Evolutionary conservation across 176 grass and related monocot genomes (phyloP), one percentile per base, ranked within the genome.

Genomic region (Guadua angustifolia): DNA sequence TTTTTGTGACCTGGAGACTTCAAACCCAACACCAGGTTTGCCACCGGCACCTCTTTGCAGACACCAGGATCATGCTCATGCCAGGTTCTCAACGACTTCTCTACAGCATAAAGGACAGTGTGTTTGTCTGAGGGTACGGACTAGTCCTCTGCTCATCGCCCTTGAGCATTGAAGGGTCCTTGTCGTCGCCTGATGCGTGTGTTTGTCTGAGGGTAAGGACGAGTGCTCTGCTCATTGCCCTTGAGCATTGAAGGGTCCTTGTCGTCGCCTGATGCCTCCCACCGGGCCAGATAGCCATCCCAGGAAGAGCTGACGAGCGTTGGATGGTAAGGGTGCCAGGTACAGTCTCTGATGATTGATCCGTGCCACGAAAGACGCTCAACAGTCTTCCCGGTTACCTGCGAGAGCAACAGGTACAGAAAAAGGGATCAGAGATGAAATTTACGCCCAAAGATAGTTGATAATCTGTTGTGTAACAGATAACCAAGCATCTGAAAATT

Each of bases 261-360:
- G 7, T 80, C 76, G 10, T 88, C 65, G 0, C 92, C 88, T 0
- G 90, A 91, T 13, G 89, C 87, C 67, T 97, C 95, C 95, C 92
- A 98, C 40, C 88, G 86, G 21, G 86, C 87, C 38, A 98, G 9
- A 36, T 71, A 91, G 40, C 92, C 89, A 4, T 98, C 95, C 95
- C 90, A 98, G 42, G 95, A 94, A 11, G 95, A 98, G 77, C 82
- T 95, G 39, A 98, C 79, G 2, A 98, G 82, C 0, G 85, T 90
- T 10, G 89, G 92, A 14, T 72, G 22, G 76, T 87, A 80, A 0
- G 95, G 95, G 74, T 98, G 95, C 95, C 95, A 98, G 76, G 86
- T 90, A 50, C 95, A 98, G 76, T 98, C 95, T 88, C 95, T 93
- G 59, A 98, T 91, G 75, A 89, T 88, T 0, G 82, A 86, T 12